Conservation (phyloP, 139 green algal genomes). For the Axilococcus clingmanii region DNA sequence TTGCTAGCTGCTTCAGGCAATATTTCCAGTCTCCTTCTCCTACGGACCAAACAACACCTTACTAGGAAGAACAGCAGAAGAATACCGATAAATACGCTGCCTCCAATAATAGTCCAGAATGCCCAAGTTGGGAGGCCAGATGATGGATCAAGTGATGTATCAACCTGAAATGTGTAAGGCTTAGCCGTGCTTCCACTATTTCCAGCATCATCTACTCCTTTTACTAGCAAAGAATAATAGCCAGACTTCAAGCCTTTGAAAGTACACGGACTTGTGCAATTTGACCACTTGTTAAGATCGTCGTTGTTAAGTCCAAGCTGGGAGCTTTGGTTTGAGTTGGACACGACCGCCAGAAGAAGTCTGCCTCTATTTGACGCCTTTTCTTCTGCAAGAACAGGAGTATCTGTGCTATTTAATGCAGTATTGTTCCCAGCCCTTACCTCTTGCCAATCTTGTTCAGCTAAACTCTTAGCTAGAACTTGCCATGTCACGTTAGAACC, state of each 20-base stretch:
- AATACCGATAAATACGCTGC: slow-evolving; percentile 3
- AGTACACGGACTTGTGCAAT: slow-evolving; percentile 12
- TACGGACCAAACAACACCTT: slow-evolving; percentile 20
- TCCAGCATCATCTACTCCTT: slow-evolving; percentile 27
- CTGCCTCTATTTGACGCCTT: background rate
- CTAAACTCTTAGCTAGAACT: background rate
- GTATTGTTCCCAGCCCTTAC: background rate
- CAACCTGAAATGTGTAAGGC: slow-evolving; percentile 16
- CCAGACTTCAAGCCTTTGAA: slow-evolving; percentile 10
- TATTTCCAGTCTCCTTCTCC: too few species aligned
- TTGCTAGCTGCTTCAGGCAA: too few species aligned
- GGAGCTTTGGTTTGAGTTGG: background rate
- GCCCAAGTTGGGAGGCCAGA: slow-evolving; percentile 17
- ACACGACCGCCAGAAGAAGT: background rate
- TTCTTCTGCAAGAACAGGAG: background rate
- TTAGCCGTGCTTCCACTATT: slow-evolving; percentile 18
- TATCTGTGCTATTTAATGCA: background rate
- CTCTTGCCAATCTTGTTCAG: background rate
- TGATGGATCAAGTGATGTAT: background rate
- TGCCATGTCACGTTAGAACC: background rate
- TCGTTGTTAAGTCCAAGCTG: slow-evolving; percentile 1
- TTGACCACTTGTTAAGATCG: slow-evolving; percentile 17
- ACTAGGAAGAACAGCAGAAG: background rate
- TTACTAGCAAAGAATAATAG: slow-evolving; percentile 15
- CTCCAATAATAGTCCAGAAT: slow-evolving; percentile 12